These are phyloP conservation scores for Sporisorium iseilematis-ciliati DNA, from an alignment of 1,284 basidiomycete species.

Conservation along the genomic window DNA sequence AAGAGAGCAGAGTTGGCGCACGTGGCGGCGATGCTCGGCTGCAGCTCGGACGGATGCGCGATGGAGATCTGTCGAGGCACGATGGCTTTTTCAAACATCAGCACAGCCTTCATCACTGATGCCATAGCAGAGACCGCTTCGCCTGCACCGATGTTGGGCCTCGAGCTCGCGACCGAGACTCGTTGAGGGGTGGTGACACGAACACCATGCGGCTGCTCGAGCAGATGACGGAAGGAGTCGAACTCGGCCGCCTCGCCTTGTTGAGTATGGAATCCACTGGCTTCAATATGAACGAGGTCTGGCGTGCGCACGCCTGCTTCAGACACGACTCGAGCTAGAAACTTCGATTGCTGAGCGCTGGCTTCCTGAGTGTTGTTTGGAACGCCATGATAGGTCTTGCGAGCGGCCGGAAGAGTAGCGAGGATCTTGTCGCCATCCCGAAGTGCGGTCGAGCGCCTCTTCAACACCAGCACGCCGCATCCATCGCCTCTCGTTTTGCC, in stretches of 20 bases:
- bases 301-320: conserved; percentile 12
- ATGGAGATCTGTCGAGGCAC: conserved; percentile 41
- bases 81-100: conserved; percentile 32
- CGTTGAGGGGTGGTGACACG: background rate
- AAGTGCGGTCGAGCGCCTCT: conserved; percentile 48
- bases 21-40: conserved; percentile 20
- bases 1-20: conserved; percentile 21
- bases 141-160: conserved; percentile 47
- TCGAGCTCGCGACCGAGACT: conserved; percentile 38
- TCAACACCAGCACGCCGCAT: conserved; percentile 50
- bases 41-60: conserved; percentile 21
- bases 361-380: background rate
- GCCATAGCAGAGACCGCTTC: conserved; percentile 53
- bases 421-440: conserved; percentile 50
- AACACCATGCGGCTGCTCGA: background rate
- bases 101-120: conserved; percentile 49
- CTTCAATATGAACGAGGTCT: conserved; percentile 47
- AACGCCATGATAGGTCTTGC: conserved; percentile 24
- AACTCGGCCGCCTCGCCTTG: conserved; percentile 42
- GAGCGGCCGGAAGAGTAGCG: conserved; percentile 36
- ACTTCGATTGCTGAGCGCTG: conserved; percentile 13
- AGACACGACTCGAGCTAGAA: conserved; percentile 22
- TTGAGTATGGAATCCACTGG: conserved; percentile 36
- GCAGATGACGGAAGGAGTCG: conserved; percentile 29
- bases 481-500: conserved; percentile 55